Evolutionary conservation across 2,329 filamentous ascomycete genomes (phyloP), one percentile per base, ranked within the genome.

Genomic region (Chrysosporium keratinophilum): DNA sequence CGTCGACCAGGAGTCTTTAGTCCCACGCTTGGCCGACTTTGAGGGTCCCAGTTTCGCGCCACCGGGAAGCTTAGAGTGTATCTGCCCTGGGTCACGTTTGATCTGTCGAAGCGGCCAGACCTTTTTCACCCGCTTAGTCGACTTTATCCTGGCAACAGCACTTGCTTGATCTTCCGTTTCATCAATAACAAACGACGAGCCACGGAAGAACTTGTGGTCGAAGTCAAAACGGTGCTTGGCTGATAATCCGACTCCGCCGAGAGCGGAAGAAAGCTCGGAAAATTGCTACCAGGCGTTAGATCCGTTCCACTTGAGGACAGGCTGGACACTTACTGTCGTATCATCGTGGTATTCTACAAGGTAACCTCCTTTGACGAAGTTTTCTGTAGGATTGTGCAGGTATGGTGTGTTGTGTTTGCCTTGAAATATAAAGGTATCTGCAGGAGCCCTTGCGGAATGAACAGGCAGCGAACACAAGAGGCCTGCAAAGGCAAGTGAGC

Each of bases 341-440:
- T 57, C 37, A 63, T 65, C 53, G 54, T 64, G 67, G 54, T 59
- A 57, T 12, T 51, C 43, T 2, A 50, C 53, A 20, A 53, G 48
- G 40, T 57, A 40, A 17, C 57, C 65, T 20, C 53, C 53, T 31
- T 35, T 28, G 33, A 55, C 28, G 20, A 50, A 44, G 19, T 14
- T 51, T 5, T 43, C 40, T 23, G 44, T n/a, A 19, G n/a, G 17
- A 10, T 50, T 55, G 5, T 28, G 28, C 5, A 43, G 5, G 14
- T 23, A 20, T 20, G 39, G 20, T 17, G 37, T 17, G 39, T 46
- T 43, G 31, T 37, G 28, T 34, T 15, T 43, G 3, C 46, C 41
- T 51, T n/a, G 53, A 31, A 55, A 50, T 15, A 45, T 17, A 20
- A 55, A 55, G 5, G 39, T 42, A 17, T 49, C 52, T n/a, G 37